Evolutionary conservation across 2,329 filamentous ascomycete genomes (phyloP).

Genomic region (Bipolaris bicolor): DNA sequence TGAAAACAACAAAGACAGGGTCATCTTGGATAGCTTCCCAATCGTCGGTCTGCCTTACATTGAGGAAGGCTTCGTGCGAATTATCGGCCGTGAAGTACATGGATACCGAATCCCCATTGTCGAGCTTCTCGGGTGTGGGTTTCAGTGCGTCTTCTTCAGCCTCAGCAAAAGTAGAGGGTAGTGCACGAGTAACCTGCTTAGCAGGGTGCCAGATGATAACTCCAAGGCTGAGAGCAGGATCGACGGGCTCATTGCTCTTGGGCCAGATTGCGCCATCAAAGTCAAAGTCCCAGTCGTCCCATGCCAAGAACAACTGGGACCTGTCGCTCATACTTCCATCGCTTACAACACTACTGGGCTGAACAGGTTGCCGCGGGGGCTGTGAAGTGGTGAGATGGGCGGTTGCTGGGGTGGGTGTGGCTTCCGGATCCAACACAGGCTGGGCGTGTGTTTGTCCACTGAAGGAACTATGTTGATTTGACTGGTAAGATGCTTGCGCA

Average conservation of each 20-base stretch:
- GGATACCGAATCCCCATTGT: slow-evolving; percentile 56
- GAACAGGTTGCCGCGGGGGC: slow-evolving; percentile 11
- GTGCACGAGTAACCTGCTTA: slow-evolving; percentile 50
- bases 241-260: slow-evolving; percentile 53
- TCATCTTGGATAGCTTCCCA: slow-evolving; percentile 59
- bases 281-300: slow-evolving; percentile 52
- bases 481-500: slow-evolving; percentile 24
- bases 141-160: slow-evolving; percentile 53
- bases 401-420: slow-evolving; percentile 37
- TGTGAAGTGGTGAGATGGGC: slow-evolving; percentile 28
- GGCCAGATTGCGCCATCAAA: slow-evolving; percentile 55
- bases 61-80: slow-evolving; percentile 53
- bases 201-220: slow-evolving; percentile 55
- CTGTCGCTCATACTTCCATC: slow-evolving; percentile 31
- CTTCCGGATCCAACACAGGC: slow-evolving; percentile 30
- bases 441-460: slow-evolving; percentile 12
- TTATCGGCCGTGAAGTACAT: slow-evolving; percentile 56
- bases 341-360: slow-evolving; percentile 24
- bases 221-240: slow-evolving; percentile 54
- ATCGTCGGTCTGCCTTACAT: slow-evolving; percentile 57
- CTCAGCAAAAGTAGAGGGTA: slow-evolving; percentile 53
- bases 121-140: slow-evolving; percentile 43
- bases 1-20: slow-evolving; percentile 57
- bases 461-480: slow-evolving; percentile 26
- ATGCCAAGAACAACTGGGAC: slow-evolving; percentile 41